Base-by-base conservation (phyloP, 139 green algal species). In the Pleodorina starrii region DNA sequence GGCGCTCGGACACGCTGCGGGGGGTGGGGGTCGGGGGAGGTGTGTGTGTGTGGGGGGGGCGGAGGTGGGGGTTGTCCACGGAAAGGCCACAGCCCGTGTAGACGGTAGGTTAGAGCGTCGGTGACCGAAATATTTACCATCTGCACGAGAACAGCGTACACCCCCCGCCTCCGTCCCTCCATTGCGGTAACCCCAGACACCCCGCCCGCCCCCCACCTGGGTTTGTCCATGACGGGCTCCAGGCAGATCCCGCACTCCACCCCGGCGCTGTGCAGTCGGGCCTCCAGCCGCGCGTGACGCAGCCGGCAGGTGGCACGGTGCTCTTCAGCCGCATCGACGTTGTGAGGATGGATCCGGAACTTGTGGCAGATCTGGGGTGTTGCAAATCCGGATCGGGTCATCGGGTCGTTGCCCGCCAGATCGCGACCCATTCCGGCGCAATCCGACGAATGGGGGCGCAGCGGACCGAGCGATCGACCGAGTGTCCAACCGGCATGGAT, bases 191-290 rank as follows among this genome's bases (percentile, higher is more conserved):
- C 54, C 54, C 51, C 51, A 60, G 17, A 60, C 51, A 14, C 51
- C 51, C 51, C 51, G 17, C 51, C 51, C 51, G 14, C 51, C 7
- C 54, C 54, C 6, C 54, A 88, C 83, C 35, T 89, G 59, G 87
- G n/a, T 78, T 96, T 96, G 48, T 44, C 54, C 76, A 97, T 40
- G 54, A 97, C 95, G 38, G 51, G 82, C 88, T 98, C 96, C 72
- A 96, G 69, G 93, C 96, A 98, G 83, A 98, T 97, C 89, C 91
- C 88, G 59, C 96, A 98, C 92, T 97, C 94, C 21, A 97, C 85
- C 5, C 72, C 77, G 17, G 92, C 79, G 43, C 88, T 94, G 83
- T 84, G 85, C 44, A 91, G 35, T 19, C 88, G 78, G 12, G 92
- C 92, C 6, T 84, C 88, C 63, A 96, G 79, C 36, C 94, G 90